phyloP scores from a whole-genome alignment of 345 rosid species.

The Sonneratia caseolaris region DNA sequence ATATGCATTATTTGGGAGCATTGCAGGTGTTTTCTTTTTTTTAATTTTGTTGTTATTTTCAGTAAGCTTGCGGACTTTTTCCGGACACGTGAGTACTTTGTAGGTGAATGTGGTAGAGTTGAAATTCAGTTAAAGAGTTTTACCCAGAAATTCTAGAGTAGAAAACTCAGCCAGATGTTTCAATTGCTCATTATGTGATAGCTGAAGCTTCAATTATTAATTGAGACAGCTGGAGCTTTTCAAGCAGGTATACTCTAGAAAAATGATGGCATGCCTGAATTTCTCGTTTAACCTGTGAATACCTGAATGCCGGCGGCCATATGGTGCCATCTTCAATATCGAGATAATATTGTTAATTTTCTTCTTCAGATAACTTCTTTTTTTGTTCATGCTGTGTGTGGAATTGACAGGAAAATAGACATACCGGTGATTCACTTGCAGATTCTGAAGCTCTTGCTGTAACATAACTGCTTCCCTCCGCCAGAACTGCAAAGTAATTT shows the following conservation, averaged over 20 bases:
- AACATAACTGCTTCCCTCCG: slow-evolving; percentile 63
- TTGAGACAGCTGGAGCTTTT: neutral
- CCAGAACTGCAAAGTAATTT: slow-evolving; percentile 53
- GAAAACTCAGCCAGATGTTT: neutral
- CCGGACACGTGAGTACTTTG: too few relatives aligned
- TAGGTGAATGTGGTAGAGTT: neutral
- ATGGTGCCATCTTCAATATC: neutral
- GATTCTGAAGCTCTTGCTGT: slow-evolving; percentile 55
- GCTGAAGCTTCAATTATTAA: neutral
- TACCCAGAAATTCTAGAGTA: neutral
- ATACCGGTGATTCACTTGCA: slow-evolving; percentile 81
- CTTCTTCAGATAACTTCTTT: neutral
- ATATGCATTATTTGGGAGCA: too few relatives aligned
- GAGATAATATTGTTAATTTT: neutral
- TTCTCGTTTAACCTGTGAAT: neutral
- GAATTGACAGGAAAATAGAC: slow-evolving; percentile 9
- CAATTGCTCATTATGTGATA: neutral
- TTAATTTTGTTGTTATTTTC: too few relatives aligned
- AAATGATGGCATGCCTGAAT: neutral
- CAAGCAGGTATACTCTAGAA: neutral
- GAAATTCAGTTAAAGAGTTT: too few relatives aligned
- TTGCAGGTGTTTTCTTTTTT: too few relatives aligned
- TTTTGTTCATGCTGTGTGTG: too few relatives aligned
- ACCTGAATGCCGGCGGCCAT: neutral
- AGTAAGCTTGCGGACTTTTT: too few relatives aligned